These are phyloP conservation scores for Echinosophora koreensis DNA, from an alignment of 306 rosid genomes.

Conservation along the genomic window DNA sequence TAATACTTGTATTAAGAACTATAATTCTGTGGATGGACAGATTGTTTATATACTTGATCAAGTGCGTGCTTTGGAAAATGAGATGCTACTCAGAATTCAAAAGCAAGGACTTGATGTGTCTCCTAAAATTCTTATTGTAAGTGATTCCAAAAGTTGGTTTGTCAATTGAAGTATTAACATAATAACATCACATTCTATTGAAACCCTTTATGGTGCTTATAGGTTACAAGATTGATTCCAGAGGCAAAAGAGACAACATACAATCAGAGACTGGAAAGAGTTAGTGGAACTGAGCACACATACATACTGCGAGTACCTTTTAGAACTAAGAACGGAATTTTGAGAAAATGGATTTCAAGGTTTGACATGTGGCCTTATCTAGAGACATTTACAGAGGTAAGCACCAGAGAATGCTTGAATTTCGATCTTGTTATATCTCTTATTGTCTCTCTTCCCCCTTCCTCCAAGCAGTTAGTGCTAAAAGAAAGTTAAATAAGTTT, in stretches of 20 bases:
- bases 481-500: constrained; percentile 7
- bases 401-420: background rate
- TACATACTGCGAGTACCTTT: too few species aligned
- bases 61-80: constrained; percentile 82
- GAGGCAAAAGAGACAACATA: too few species aligned
- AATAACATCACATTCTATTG: background rate
- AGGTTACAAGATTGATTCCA: too few species aligned
- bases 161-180: background rate
- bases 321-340: too few species aligned
- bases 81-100: constrained; percentile 73
- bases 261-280: too few species aligned
- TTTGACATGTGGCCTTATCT: too few species aligned
- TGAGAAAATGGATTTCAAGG: too few species aligned
- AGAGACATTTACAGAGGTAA: too few species aligned
- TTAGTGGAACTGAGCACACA: too few species aligned
- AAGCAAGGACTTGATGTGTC: constrained; percentile 72
- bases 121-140: constrained; percentile 77
- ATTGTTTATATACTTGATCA: constrained; percentile 84
- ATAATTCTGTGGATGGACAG: constrained; percentile 42
- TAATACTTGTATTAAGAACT: background rate
- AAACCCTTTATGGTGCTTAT: constrained; percentile 2
- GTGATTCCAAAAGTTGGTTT: constrained; percentile 20
- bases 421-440: background rate
- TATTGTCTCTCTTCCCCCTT: constrained; percentile 1
- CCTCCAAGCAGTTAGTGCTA: background rate